phyloP scores from a whole-genome alignment of 768 basidiomycete species.

The Agrocybe pediades region DNA sequence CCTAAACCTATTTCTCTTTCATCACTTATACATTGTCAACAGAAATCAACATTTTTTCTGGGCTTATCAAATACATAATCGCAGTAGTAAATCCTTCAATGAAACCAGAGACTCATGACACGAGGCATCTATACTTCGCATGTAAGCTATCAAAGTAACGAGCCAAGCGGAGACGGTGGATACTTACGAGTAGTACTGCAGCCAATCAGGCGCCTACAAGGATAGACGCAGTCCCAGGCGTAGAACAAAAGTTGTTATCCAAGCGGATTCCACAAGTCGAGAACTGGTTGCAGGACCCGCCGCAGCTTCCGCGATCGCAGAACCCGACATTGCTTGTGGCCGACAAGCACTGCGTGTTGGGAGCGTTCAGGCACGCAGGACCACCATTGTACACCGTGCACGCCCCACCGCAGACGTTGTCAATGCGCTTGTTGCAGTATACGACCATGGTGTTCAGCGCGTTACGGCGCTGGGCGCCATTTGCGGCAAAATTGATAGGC shows the following conservation, averaged over 20 bases:
- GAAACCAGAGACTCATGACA: too few relatives aligned
- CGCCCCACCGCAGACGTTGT: slow-evolving; percentile 27
- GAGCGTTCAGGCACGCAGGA: slow-evolving; percentile 25
- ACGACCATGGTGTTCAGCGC: slow-evolving; percentile 24
- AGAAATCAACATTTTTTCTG: too few relatives aligned
- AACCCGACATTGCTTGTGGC: slow-evolving; percentile 31
- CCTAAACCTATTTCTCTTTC: too few relatives aligned
- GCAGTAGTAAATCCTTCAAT: too few relatives aligned
- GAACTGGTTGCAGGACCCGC: slow-evolving; percentile 24
- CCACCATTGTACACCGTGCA: slow-evolving; percentile 34
- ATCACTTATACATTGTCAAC: too few relatives aligned
- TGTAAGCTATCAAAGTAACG: too few relatives aligned
- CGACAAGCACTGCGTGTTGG: slow-evolving; percentile 29
- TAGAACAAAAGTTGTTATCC: slow-evolving; percentile 28
- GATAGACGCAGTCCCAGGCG: slow-evolving; percentile 30
- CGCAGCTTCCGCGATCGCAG: slow-evolving; percentile 25
- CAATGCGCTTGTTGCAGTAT: slow-evolving; percentile 25
- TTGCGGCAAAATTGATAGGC: slow-evolving; percentile 21
- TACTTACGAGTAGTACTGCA: too few relatives aligned
- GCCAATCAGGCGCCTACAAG: too few relatives aligned
- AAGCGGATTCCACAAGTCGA: slow-evolving; percentile 23
- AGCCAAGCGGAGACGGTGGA: too few relatives aligned
- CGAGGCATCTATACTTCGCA: too few relatives aligned
- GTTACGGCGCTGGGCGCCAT: slow-evolving; percentile 3
- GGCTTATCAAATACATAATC: too few relatives aligned